Evolutionary conservation across 345 rosid genomes (phyloP), one percentile per base, ranked within the genome.

Genomic region (Cardamine occulta): DNA sequence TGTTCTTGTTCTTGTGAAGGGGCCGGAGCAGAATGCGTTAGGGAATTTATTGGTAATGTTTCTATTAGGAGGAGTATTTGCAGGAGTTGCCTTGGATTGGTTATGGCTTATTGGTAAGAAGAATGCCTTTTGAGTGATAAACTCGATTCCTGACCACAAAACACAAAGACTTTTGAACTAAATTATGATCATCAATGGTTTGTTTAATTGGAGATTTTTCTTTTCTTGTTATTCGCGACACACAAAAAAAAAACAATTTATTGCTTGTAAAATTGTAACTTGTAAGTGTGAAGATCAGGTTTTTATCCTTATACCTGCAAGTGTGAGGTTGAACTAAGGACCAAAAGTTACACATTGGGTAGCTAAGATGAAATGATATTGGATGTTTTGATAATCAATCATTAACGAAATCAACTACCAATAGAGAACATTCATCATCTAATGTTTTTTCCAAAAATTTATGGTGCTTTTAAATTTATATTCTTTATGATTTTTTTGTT

Each of bases 21-120:
- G 96, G 11, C 97, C 97, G 8, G 96, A 91, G 82, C 90, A 89
- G 69, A 94, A 94, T 77, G 98, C 97, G 0, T 42, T 91, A 70
- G 97, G 98, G 15, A 94, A 94, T 65, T 53, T 91, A 67, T 88
- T 90, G 21, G 96, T 92, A 52, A 32, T 86, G 14, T 88, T 82
- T 73, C 42, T 90, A 8, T 34, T 85, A 57, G 92, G 80, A 2
- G 98, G 93, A 19, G 71, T 88, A 75, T 87, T 86, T 80, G 73
- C 88, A 0, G 97, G 98, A 7, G 91, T 88, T 64, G 49, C 91
- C 45, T 86, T 88, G 57, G 97, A 84, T 57, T 90, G 97, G 95
- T 63, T 91, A 55, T 90, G 96, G 97, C 88, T 94, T 63, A 90
- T 89, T 23, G 96, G 94, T 13, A 85, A 83, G 67, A 82, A 80